Base-by-base conservation (phyloP, 306 rosid genomes). In the cucumber (Cucumis sativus) region DNA sequence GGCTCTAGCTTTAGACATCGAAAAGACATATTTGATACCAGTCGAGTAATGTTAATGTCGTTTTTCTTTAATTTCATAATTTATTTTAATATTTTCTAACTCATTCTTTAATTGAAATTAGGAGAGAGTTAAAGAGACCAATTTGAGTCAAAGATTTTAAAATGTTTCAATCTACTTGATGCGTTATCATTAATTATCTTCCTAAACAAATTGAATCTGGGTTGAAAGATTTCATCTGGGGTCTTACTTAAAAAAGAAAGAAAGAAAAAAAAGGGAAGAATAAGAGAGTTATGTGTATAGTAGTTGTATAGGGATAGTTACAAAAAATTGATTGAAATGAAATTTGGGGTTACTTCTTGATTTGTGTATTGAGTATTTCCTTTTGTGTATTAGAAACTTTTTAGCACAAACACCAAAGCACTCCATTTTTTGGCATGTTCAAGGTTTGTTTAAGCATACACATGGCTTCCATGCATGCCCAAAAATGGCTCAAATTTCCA, bases 351-450 rank as follows among this genome's bases (percentile, higher is more conserved):
- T 54, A 0, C 58, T 13, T 61, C 30, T 60, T 25, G 1, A 1
- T 37, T 62, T 14, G 16, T 62, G 43, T 62, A 37, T 62, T 13
- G 6, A 11, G 33, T 62, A 14, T 67, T 67, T 41, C 72, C 51
- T 17, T 39, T 67, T 67, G 13, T 41, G 33, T 20, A 67, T 28
- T 25, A 25, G 16, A 21, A 45, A 45, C 6, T 14, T 70, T 21
- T 28, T 51, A 47, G 59, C 76, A 47, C 58, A 47, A 45, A 21
- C 76, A 70, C 76, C 76, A 70, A 70, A 70, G 76, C 58, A 70
- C 60, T 51, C 76, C 76, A 49, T 49, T 49, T 51, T 49, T 71
- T 68, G 14, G 4, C 76, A 25, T 71, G 61, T 71, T 49, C 61
- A 49, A 49, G 76, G 76, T 71, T 71, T 25, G 59, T 25, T 51